Conservation (phyloP, 2,329 filamentous ascomycete genomes). For the Colletotrichum trifolii region DNA sequence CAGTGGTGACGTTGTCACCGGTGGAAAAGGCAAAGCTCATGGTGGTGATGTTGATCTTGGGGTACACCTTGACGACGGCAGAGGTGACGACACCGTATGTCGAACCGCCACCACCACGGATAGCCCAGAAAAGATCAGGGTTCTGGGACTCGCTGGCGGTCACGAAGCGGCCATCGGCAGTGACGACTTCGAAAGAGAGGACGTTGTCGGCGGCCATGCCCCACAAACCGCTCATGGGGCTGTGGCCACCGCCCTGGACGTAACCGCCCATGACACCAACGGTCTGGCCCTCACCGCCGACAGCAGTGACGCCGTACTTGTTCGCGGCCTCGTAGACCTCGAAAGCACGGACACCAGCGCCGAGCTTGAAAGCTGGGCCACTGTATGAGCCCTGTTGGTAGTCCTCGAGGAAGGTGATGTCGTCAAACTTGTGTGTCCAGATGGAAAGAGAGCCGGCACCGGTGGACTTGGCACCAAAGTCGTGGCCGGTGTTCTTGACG, state of each 20-base stretch:
- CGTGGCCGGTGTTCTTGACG: conserved; percentile 56
- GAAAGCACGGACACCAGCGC: conserved; percentile 63
- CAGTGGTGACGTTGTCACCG: conserved; percentile 38
- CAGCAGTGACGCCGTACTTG: conserved; percentile 57
- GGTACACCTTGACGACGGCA: conserved; percentile 63
- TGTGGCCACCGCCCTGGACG: conserved; percentile 71
- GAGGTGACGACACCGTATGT: conserved; percentile 64
- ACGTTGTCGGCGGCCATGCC: conserved; percentile 73
- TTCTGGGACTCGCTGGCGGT: conserved; percentile 64
- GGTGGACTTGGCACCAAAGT: conserved; percentile 57
- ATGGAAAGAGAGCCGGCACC: conserved; percentile 64
- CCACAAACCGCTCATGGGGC: conserved; percentile 60
- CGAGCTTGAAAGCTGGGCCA: conserved; percentile 41
- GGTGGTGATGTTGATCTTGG: conserved; percentile 54
- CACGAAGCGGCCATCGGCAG: conserved; percentile 60
- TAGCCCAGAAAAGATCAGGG: conserved; percentile 72
- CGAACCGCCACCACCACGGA: conserved; percentile 60
- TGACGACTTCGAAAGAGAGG: conserved; percentile 68
- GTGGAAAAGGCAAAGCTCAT: conserved; percentile 54
- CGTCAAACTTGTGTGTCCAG: conserved; percentile 63
- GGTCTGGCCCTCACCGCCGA: conserved; percentile 65
- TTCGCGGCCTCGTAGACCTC: conserved; percentile 61
- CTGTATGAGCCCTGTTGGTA: conserved; percentile 35
- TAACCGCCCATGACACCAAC: conserved; percentile 72
- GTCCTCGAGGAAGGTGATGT: conserved; percentile 37